Conservation (phyloP, 1,284 basidiomycete species). For the Fomitopsis palustris region DNA sequence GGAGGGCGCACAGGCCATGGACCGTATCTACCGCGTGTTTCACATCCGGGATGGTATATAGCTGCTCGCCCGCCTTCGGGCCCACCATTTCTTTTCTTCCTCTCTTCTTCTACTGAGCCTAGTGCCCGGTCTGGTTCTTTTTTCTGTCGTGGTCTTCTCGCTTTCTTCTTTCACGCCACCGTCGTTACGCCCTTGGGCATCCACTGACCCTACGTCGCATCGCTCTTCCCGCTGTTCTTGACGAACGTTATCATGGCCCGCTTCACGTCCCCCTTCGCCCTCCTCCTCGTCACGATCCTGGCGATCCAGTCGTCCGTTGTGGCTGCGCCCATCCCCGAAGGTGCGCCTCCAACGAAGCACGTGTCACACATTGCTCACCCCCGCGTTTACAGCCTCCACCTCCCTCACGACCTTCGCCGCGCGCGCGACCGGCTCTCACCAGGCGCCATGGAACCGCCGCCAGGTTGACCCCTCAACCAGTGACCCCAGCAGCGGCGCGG, state of each 20-base stretch:
- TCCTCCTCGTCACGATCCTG: not conserved
- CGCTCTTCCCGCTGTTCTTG: not conserved
- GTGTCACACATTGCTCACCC: not conserved
- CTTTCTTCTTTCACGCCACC: not conserved
- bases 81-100: not conserved
- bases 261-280: not conserved
- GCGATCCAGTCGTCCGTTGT: not conserved
- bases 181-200: not conserved
- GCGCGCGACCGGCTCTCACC: not conserved
- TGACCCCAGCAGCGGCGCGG: not conserved
- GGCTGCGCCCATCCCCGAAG: not conserved
- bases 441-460: not conserved
- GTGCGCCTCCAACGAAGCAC: not conserved
- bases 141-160: not conserved
- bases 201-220: not conserved
- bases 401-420: not conserved
- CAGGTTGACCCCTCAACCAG: not conserved
- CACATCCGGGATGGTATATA: not conserved
- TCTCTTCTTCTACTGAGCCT: not conserved
- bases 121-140: not conserved
- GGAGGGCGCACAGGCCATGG: conserved; percentile 4
- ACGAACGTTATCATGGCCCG: not conserved
- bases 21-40: conserved; percentile 2
- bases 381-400: not conserved
- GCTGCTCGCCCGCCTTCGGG: not conserved